Evolutionary conservation across 768 basidiomycete genomes (phyloP).

Genomic region (Lyophyllum atratum): DNA sequence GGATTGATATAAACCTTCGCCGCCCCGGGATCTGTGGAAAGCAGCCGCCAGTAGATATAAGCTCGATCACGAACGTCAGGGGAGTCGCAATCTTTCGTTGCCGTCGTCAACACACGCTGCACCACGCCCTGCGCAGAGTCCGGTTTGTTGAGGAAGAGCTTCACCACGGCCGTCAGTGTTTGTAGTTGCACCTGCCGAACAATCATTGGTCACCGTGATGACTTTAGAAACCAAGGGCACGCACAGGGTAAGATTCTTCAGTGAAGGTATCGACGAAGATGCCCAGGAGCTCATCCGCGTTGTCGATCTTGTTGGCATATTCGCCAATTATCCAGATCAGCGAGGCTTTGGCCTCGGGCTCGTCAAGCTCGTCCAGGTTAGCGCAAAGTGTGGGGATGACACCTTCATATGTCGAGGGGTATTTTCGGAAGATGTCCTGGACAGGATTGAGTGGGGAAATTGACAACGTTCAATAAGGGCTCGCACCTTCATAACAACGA

Average conservation of each 20-base stretch:
- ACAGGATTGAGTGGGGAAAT: neutral
- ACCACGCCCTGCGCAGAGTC: constrained; percentile 92
- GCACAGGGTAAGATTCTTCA: constrained; percentile 89
- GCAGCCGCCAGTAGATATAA: constrained; percentile 95
- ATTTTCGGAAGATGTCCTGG: constrained; percentile 97
- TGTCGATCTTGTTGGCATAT: constrained; percentile 97
- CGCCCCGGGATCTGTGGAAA: constrained; percentile 93
- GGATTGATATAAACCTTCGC: constrained; percentile 83
- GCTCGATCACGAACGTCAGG: constrained; percentile 96
- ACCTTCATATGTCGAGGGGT: constrained; percentile 94
- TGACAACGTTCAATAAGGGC: neutral
- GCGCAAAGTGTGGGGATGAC: constrained; percentile 94
- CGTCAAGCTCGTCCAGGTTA: constrained; percentile 94
- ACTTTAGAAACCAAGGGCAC: constrained; percentile 19
- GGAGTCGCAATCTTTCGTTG: constrained; percentile 96
- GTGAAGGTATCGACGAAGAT: constrained; percentile 92
- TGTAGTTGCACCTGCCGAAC: constrained; percentile 64
- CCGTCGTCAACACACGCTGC: constrained; percentile 88
- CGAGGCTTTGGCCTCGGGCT: constrained; percentile 97
- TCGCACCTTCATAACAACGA: constrained; percentile 96
- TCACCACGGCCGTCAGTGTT: constrained; percentile 93
- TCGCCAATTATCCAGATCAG: constrained; percentile 99
- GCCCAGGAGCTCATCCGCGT: constrained; percentile 88
- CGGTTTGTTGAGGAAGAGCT: constrained; percentile 94
- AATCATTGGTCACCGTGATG: constrained; percentile 3